Base-by-base conservation (phyloP, 1,139 yeast species). In the Yamadazyma dendronema region DNA sequence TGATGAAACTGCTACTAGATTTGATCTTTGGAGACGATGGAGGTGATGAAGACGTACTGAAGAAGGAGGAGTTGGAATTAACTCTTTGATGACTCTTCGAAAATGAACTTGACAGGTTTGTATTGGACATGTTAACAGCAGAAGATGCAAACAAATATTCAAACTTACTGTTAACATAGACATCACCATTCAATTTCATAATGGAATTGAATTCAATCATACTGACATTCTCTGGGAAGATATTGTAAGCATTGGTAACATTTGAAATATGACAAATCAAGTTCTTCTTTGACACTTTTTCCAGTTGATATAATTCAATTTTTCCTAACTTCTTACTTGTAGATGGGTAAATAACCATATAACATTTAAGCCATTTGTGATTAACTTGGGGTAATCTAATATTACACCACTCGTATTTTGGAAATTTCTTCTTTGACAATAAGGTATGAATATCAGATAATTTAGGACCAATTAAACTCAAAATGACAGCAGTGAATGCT, bases 391-490 rank as follows among this genome's bases (percentile, higher is more conserved):
- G 82, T 46, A 77, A 67, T 39, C 82, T 56, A 40, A 77, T 54
- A 48, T 77, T 72, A 52, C 77, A 74, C 82, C 82, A 77, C 48
- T 77, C 83, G 37, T 55, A 65, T 39, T 72, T 68, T 16, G 70
- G 55, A 36, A 64, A 62, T 40, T 73, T 61, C 41, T 62, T 68
- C 35, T 70, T 70, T 3, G 75, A 67, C 39, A 77, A 61, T 27
- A 77, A 57, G 2, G 77, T 72, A 47, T 75, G 75, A 34, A 76
- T 67, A 49, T 77, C 83, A n/a, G 74, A 64, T 43, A 77, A 65
- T 41, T 67, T 60, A 4, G 77, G 62, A 1, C 79, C 82, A 46
- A 73, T 74, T n/a, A 72, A 55, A n/a, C 79, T 72, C 32, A 77
- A 57, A 23, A 75, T 56, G 9, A 76, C 81, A 11, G 81, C 83